phyloP scores from a whole-genome alignment of 768 basidiomycete species.

The Cubamyces lactineus region DNA sequence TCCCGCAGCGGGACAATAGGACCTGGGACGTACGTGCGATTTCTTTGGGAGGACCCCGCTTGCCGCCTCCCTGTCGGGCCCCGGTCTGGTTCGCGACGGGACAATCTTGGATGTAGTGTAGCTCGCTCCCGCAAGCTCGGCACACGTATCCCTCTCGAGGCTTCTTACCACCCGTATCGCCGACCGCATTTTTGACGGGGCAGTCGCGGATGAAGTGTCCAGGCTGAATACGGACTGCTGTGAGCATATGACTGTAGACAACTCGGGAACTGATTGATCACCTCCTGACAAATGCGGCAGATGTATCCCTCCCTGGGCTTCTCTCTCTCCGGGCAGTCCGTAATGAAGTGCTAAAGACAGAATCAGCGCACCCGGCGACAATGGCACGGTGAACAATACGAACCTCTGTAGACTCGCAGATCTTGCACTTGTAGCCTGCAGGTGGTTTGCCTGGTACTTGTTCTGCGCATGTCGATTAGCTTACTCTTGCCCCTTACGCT shows the following conservation, averaged over 20 bases:
- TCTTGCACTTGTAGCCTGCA: constrained; percentile 73
- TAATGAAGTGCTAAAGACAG: constrained; percentile 67
- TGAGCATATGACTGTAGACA: not conserved
- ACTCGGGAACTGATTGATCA: constrained; percentile 35
- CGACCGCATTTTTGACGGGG: constrained; percentile 74
- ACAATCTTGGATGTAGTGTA: constrained; percentile 89
- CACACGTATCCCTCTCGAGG: constrained; percentile 89
- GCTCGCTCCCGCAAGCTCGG: constrained; percentile 85
- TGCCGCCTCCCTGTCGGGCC: constrained; percentile 42
- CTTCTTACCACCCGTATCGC: constrained; percentile 83
- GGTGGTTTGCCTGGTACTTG: constrained; percentile 62
- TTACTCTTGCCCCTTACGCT: not conserved
- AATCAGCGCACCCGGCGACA: not conserved
- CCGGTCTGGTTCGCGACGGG: constrained; percentile 62
- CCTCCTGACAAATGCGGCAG: constrained; percentile 83
- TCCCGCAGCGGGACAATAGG: not conserved
- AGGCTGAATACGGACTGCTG: constrained; percentile 44
- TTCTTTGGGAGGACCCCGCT: constrained; percentile 68
- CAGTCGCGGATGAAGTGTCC: constrained; percentile 91
- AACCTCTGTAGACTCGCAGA: constrained; percentile 78
- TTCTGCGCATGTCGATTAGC: constrained; percentile 17
- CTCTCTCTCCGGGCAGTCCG: constrained; percentile 71
- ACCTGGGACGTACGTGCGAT: constrained; percentile 67
- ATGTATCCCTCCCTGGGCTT: constrained; percentile 85
- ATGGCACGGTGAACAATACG: constrained; percentile 18